These are phyloP conservation scores for Phycomyces blakesleeanus DNA, from an alignment of 192 early-diverging fungal genomes.

Conservation along the genomic window DNA sequence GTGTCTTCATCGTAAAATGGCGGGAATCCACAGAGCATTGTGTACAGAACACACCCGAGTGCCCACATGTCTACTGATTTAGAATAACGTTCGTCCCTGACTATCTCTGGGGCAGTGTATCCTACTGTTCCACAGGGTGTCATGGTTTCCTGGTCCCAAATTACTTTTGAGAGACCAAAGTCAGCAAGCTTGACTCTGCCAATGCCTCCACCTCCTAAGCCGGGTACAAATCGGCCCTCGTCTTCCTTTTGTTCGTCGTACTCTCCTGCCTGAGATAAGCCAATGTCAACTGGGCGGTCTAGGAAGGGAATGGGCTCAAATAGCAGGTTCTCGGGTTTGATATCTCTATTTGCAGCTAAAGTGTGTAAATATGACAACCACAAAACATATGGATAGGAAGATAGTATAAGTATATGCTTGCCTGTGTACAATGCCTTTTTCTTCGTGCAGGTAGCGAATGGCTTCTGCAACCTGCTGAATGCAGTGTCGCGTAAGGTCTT, in stretches of 20 bases:
- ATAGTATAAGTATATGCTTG: slow-evolving; percentile 3
- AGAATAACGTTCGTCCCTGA: slow-evolving; percentile 76
- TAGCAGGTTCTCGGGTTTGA: slow-evolving; percentile 90
- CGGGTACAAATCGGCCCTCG: slow-evolving; percentile 70
- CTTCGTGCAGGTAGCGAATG: slow-evolving; percentile 80
- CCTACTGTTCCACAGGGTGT: slow-evolving; percentile 92
- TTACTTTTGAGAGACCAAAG: slow-evolving; percentile 86
- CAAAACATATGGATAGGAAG: slow-evolving; percentile 24
- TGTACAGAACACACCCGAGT: slow-evolving; percentile 81
- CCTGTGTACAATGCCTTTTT: slow-evolving; percentile 71
- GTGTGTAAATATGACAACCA: too few relatives aligned
- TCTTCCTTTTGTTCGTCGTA: slow-evolving; percentile 70
- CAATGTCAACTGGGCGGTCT: slow-evolving; percentile 33
- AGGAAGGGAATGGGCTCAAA: slow-evolving; percentile 71
- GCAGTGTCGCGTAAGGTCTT: slow-evolving; percentile 72
- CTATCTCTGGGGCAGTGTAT: slow-evolving; percentile 91
- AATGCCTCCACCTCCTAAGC: slow-evolving; percentile 79
- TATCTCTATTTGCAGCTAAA: too few relatives aligned
- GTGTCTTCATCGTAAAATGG: slow-evolving; percentile 82
- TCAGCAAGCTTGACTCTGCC: slow-evolving; percentile 85
- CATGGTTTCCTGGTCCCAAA: slow-evolving; percentile 78
- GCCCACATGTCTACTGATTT: slow-evolving; percentile 86
- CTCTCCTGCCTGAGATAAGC: slow-evolving; percentile 27
- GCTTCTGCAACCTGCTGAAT: slow-evolving; percentile 83
- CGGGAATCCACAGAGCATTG: slow-evolving; percentile 76